Evolutionary conservation across 2,329 filamentous ascomycete species (phyloP).

Genomic region (Plenodomus biglobosus): DNA sequence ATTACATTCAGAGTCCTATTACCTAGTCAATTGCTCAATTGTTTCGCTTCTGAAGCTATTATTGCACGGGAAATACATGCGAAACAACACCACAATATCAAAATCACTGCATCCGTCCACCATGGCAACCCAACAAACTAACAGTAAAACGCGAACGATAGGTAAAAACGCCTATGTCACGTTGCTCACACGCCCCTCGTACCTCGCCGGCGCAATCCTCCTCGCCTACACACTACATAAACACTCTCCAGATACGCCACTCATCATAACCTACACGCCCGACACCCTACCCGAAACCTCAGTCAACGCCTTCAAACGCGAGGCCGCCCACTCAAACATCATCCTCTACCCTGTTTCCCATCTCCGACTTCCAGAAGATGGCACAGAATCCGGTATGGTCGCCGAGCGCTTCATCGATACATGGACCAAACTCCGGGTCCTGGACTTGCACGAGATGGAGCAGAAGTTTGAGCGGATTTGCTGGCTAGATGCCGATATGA

Average conservation of each 20-base stretch:
- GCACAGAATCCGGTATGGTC: conserved; percentile 44
- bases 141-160: not conserved
- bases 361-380: conserved; percentile 43
- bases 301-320: conserved; percentile 47
- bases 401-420: conserved; percentile 57
- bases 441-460: conserved; percentile 44
- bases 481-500: conserved; percentile 58
- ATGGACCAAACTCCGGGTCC: conserved; percentile 59
- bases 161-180: conserved; percentile 50
- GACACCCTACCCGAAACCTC: conserved; percentile 44
- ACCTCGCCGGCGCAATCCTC: conserved; percentile 55
- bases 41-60: not conserved
- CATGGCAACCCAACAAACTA: conserved; percentile 10
- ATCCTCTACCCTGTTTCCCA: conserved; percentile 46
- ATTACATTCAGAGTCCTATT: not conserved
- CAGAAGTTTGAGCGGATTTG: conserved; percentile 44
- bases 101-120: not conserved
- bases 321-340: conserved; percentile 47
- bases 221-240: conserved; percentile 54
- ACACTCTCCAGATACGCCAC: conserved; percentile 50
- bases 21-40: not conserved
- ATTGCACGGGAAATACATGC: not conserved
- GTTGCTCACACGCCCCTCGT: conserved; percentile 55
- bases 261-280: conserved; percentile 55
- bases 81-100: not conserved